A percentile compares a stretch with the other conserved stretches of the same genome.
phyloP scores from a whole-genome alignment of 2,329 filamentous ascomycete species.

The Trichoderma koningiopsis region DNA sequence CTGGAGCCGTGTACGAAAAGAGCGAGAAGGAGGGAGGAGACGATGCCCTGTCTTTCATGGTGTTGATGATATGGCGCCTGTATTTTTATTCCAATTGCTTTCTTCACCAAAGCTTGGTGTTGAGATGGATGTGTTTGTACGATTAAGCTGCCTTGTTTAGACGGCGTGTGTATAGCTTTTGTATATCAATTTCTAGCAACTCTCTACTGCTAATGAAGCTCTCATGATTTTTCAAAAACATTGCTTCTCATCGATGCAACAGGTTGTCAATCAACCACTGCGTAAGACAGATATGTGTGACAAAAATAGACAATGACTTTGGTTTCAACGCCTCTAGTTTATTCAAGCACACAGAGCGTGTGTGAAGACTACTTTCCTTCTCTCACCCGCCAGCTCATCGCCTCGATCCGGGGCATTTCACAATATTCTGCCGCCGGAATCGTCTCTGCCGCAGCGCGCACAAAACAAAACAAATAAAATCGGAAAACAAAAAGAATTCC shows the following conservation, averaged over 20 bases:
- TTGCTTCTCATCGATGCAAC: not conserved
- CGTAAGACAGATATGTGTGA: not conserved
- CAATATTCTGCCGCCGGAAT: constrained; percentile 60
- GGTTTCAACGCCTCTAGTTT: not conserved
- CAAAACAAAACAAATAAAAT: constrained; percentile 15
- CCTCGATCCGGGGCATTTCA: constrained; percentile 54
- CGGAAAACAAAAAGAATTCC: not conserved
- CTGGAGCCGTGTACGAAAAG: not conserved
- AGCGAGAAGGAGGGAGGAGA: not conserved
- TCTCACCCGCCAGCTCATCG: constrained; percentile 4
- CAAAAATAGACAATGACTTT: not conserved
- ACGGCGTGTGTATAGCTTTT: constrained; percentile 20
- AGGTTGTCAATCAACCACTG: not conserved
- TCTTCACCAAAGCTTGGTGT: not conserved
- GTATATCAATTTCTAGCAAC: constrained; percentile 1
- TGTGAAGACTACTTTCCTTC: not conserved
- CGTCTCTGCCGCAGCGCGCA: constrained; percentile 30
- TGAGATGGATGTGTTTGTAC: not conserved
- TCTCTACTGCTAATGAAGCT: constrained; percentile 8
- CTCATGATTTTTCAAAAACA: not conserved
- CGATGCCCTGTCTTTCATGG: not conserved
- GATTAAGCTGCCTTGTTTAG: constrained; percentile 1
- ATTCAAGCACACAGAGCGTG: not conserved
- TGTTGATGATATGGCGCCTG: constrained; percentile 15
- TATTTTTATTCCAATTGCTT: not conserved